Base-by-base conservation (phyloP, 257 asterid genomes). In the Eustoma russellianum region DNA sequence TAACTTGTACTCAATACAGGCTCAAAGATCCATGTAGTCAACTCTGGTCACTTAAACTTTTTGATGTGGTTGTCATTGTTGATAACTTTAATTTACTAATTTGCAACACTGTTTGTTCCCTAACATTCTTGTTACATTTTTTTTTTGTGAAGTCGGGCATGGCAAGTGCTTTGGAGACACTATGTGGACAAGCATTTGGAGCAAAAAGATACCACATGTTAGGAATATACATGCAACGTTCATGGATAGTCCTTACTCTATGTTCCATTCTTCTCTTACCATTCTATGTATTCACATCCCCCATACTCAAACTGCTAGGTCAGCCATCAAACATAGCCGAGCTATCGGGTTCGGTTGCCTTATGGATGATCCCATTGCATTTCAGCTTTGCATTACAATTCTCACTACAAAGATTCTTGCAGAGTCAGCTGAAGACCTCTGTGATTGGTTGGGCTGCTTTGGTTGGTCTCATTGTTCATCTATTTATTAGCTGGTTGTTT, bases 121-220 rank as follows among this genome's bases (percentile, higher is more conserved):
- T 38, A 19, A 16, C 3, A 2, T 33, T 38, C 19, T 13, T 13
- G 7, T 55, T 40, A 15, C 18, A 5, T 7, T 19, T 43, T 43
- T 41, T 41, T 3, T 12, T 18, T 53, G 48, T 17, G 28, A 65
- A 88, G 95, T 47, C 86, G 9, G 97, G 97, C 0, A 83, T 90
- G 97, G 95, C 97, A 40, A 86, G 94, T 59, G 96, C 97, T 0
- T 59, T 90, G 56, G 97, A 90, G 44, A 90, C 96, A 0, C 77
- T 90, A 5, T 90, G 97, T 55, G 97, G 97, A 8, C 97, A 90
- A 46, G 97, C 97, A 2, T 90, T 51, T 52, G 98, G 98, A 1
- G 98, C 95, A 5, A 90, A 86, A 60, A 77, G 73, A 19, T 71
- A 86, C 53, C 18, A 73, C 60, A 83, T 86, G 94, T 77, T 90